Base-by-base conservation (phyloP, 257 asterid species). In the Jaltomata sinuosa region DNA sequence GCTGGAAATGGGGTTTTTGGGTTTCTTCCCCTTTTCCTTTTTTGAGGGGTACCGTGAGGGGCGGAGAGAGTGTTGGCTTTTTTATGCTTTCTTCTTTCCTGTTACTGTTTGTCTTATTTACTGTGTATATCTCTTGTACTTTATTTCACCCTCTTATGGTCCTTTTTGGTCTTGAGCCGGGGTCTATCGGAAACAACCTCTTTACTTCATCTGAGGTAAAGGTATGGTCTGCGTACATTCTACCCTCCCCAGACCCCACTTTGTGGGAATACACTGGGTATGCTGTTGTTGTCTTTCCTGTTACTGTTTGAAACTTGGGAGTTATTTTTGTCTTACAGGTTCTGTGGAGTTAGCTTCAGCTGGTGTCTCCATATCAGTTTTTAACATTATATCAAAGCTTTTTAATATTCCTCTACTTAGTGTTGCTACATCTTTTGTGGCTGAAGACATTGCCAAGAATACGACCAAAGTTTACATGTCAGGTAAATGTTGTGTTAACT, bases 341-440 rank as follows among this genome's bases (percentile, higher is more conserved):
- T 87, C 97, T 15, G 90, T 94, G 87, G 97, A 94, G 89, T 91
- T 96, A 94, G 99, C 98, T 89, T 96, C 98, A 82, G 97, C 98
- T 88, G 98, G 94, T 86, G 95, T 93, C 84, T 96, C 99, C 87
- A 89, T 93, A 69, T 90, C 98, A 84, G 91, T 96, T 83, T 96
- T 93, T 86, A 96, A 96, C 91, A 91, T 89, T 54, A 89, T 96
- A 77, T 93, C 99, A 6, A 96, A 96, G 90, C 94, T 96, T 34
- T 94, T 96, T 68, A 96, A 96, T 86, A 87, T 96, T 81, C 99
- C 99, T 74, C 98, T 96, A 87, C 96, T 96, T 50, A 94, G 98
- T 57, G 94, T 96, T 68, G 92, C 99, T 72, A 94, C 99, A 84
- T 94, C 99, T 72, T 94, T 96, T 88, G 99, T 96, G 90, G 99